phyloP scores from a whole-genome alignment of 192 early-diverging fungal species.

The Coemansia aciculifera region DNA sequence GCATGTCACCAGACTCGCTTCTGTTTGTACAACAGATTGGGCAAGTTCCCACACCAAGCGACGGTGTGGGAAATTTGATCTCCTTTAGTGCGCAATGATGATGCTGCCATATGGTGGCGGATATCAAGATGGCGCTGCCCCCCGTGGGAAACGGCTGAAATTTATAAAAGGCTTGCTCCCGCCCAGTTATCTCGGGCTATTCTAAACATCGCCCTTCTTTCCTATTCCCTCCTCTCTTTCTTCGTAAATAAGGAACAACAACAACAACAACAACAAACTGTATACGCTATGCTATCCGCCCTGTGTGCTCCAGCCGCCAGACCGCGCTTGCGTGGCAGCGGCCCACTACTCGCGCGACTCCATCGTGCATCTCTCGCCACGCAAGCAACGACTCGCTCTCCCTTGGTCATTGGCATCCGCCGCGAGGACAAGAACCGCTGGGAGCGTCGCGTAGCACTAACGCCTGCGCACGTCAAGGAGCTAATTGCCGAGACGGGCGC shows the following conservation, averaged over 20 bases:
- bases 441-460: conserved; percentile 91
- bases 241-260: neutral
- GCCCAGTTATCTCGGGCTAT: neutral
- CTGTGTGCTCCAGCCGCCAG: conserved; percentile 13
- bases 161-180: neutral
- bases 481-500: conserved; percentile 84
- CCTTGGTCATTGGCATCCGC: conserved; percentile 75
- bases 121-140: neutral
- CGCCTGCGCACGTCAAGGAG: conserved; percentile 80
- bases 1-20: neutral
- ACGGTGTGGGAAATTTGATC: neutral
- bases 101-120: neutral
- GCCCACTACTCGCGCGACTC: neutral
- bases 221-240: neutral
- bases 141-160: neutral
- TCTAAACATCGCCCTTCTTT: neutral
- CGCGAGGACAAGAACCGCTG: conserved; percentile 96
- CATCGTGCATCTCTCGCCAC: conserved; percentile 17
- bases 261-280: neutral
- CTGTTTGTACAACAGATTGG: neutral
- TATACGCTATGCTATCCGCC: conserved; percentile 8
- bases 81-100: neutral
- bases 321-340: neutral
- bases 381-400: conserved; percentile 6
- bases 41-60: neutral